Conservation (phyloP, 225 moss, liverwort and hornwort species). For the Pleurozium schreberi region DNA sequence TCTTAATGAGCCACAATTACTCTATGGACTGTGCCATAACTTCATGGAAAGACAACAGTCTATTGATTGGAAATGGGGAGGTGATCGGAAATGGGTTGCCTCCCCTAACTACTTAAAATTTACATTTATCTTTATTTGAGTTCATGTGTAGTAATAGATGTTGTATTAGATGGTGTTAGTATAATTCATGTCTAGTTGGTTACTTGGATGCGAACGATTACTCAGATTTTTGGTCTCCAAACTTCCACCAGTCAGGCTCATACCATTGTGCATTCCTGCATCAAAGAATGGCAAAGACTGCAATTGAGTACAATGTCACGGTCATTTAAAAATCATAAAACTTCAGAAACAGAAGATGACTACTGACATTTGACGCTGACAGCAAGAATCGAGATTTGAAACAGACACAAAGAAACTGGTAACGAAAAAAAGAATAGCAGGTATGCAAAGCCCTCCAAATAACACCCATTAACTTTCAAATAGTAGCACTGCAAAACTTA, state of each 20-base stretch:
- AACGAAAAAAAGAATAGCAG: not conserved
- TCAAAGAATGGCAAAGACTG: not conserved
- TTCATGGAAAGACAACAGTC: too few species aligned
- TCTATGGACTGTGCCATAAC: too few species aligned
- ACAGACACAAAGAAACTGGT: not conserved
- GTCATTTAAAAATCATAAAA: not conserved
- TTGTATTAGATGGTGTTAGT: too few species aligned
- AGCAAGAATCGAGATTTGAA: not conserved
- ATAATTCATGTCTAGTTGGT: too few species aligned
- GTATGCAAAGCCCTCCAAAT: not conserved
- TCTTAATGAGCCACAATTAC: too few species aligned
- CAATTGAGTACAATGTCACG: not conserved
- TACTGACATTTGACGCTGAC: not conserved
- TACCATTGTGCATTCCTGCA: constrained; percentile 76
- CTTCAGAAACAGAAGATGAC: not conserved
- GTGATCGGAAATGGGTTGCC: too few species aligned
- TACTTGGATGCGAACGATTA: too few species aligned
- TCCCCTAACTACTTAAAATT: too few species aligned
- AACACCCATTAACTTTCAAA: not conserved
- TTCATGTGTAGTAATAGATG: too few species aligned
- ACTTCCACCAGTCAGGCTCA: constrained; percentile 98
- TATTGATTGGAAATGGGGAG: too few species aligned
- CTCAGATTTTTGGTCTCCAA: constrained; percentile 85
- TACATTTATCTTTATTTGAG: too few species aligned
- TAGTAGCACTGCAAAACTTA: constrained; percentile 15